A percentile compares a stretch with the other conserved stretches of the same genome.
Conservation (phyloP, 2,329 filamentous ascomycete species). For the Sclerotinia spermophila region DNA sequence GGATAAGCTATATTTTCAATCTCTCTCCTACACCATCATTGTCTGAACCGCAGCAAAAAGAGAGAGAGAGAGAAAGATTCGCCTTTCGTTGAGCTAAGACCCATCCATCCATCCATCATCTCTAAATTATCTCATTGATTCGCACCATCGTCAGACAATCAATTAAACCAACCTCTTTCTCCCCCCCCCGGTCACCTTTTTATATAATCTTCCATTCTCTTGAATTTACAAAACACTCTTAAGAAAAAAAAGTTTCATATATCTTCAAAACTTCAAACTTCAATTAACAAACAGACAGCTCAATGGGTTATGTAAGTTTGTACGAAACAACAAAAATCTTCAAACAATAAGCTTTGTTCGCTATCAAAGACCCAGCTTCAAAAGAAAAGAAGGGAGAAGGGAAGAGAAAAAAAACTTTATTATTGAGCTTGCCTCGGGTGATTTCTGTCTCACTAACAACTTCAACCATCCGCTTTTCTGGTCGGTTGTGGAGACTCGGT, state of each 20-base stretch:
- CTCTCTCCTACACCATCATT: not conserved
- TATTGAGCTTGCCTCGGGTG: conserved; percentile 6
- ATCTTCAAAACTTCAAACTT: not conserved
- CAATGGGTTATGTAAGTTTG: not conserved
- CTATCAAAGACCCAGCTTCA: not conserved
- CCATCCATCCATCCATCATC: not conserved
- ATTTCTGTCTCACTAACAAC: conserved; percentile 1
- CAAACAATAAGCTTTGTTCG: conserved; percentile 8
- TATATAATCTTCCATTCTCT: not conserved
- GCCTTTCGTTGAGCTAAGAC: not conserved
- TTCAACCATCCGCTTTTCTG: conserved; percentile 8
- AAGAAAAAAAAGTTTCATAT: not conserved
- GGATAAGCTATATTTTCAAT: not conserved
- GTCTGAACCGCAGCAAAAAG: not conserved
- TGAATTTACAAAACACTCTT: not conserved
- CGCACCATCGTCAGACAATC: not conserved
- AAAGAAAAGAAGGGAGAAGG: not conserved
- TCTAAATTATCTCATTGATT: not conserved
- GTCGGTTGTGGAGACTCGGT: conserved; percentile 10
- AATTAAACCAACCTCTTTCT: not conserved
- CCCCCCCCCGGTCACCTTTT: not conserved
- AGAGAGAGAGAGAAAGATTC: not conserved
- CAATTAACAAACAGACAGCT: not conserved
- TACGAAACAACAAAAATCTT: not conserved
- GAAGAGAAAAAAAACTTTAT: not conserved